Conservation (phyloP, 495 filamentous ascomycete genomes). For the Aspergillus bridgeri region DNA sequence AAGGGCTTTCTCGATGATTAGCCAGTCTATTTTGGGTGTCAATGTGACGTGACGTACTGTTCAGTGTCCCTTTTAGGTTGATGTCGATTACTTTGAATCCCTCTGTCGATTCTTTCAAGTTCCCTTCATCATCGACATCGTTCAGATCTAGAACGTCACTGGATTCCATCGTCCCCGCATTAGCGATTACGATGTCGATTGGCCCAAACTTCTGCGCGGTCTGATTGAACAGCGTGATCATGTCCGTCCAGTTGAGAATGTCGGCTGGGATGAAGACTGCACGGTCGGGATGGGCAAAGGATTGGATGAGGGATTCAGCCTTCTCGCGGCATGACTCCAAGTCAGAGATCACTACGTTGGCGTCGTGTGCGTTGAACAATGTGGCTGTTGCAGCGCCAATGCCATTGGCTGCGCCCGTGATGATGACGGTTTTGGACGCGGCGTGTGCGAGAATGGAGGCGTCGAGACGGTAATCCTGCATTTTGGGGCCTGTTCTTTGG, state of each 20-base stretch:
- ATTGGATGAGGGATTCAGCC: conserved; percentile 16
- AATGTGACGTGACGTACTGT: conserved; percentile 18
- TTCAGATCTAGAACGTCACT: conserved; percentile 15
- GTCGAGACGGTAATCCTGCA: conserved; percentile 13
- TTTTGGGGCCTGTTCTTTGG: not conserved
- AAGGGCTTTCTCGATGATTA: conserved; percentile 14
- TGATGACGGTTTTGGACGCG: conserved; percentile 24
- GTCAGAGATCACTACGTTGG: conserved; percentile 32
- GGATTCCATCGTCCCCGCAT: conserved; percentile 60
- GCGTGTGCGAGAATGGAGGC: conserved; percentile 7
- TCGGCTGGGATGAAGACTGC: conserved; percentile 23
- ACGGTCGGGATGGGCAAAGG: conserved; percentile 13
- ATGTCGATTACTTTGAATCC: conserved; percentile 27
- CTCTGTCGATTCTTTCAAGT: conserved; percentile 19
- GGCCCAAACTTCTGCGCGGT: conserved; percentile 48
- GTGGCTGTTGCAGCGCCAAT: conserved; percentile 35
- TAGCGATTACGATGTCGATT: conserved; percentile 63
- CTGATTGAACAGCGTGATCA: conserved; percentile 50
- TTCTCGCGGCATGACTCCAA: conserved; percentile 10
- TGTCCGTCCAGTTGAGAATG: conserved; percentile 25
- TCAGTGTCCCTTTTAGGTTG: conserved; percentile 32
- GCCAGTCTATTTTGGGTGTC: not conserved
- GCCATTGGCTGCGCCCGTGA: conserved; percentile 39
- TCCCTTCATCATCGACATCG: conserved; percentile 17
- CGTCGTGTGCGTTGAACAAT: conserved; percentile 23